These are phyloP conservation scores for Talaromyces sp. DNA, from an alignment of 2,329 filamentous ascomycete genomes.

Conservation along the genomic window DNA sequence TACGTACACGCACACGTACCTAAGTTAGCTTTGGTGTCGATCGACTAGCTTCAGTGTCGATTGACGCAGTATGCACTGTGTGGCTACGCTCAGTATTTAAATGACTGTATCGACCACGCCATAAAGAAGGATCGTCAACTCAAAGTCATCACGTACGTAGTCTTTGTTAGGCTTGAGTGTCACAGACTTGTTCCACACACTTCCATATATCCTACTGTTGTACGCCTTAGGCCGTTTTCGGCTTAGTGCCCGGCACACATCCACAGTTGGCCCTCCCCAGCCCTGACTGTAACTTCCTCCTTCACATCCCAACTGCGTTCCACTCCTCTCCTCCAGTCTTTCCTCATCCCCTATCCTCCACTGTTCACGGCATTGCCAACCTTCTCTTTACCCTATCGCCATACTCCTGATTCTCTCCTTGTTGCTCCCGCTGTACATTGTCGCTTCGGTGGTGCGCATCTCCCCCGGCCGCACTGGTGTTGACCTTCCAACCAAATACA, in stretches of 20 bases:
- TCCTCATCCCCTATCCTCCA: neutral
- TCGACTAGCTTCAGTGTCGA: too few relatives aligned
- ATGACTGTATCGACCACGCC: too few relatives aligned
- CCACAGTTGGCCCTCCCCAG: constrained; percentile 7
- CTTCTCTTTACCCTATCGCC: too few relatives aligned
- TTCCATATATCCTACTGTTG: neutral
- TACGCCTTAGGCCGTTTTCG: neutral
- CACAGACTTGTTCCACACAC: neutral
- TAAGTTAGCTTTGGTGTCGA: too few relatives aligned
- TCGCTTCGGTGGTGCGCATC: neutral
- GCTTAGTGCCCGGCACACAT: constrained; percentile 1
- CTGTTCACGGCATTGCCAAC: neutral
- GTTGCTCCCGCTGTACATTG: neutral
- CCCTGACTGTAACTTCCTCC: neutral
- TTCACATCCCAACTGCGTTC: too few relatives aligned
- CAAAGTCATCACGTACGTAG: too few relatives aligned
- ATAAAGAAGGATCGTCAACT: too few relatives aligned
- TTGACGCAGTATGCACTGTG: too few relatives aligned
- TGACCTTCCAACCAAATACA: neutral
- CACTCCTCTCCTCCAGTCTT: neutral
- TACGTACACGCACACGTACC: too few relatives aligned
- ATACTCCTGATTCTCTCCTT: neutral
- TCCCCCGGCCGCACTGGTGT: neutral
- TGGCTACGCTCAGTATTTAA: too few relatives aligned
- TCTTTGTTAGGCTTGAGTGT: neutral